Evolutionary conservation across 352 stramenopile genomes (phyloP), one percentile per base, ranked within the genome.

Genomic region (Phytophthora pinifolia): DNA sequence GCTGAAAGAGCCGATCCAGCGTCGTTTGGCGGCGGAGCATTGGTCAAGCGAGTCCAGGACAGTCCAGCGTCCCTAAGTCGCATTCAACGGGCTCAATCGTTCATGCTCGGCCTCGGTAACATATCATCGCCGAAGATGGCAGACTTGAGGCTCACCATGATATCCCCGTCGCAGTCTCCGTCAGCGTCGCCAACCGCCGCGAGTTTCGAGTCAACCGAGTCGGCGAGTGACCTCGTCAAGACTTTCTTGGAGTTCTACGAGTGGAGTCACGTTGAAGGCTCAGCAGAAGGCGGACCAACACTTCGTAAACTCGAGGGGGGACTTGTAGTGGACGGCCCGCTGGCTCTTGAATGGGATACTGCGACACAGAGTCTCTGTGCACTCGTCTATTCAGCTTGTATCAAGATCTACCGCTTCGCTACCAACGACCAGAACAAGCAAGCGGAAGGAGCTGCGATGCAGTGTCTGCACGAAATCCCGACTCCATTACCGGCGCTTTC

Each of bases 161-260:
- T 60, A 3, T 67, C 62, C 12, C 58, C 62, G 4, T 54, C 35
- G 6, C 60, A 56, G 9, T 64, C 52, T n/a, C 57, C 67, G 20
- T 32, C 50, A 14, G 45, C 34, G 1, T 63, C 61, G 0, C 42
- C 53, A 15, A 56, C 54, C 2, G 53, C 65, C 10, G 20, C 44
- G 15, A 43, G 10, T 8, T 18, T 59, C 17, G 62, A 64, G 43
- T 39, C 58, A 17, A 22, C 47, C 6, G 62, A 69, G 29, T 25
- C 46, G 2, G 43, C 67, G 1, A 74, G 65, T 34, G 76, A 86
- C 25, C 25, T 89, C 8, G 82, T 73, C 32, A 84, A 73, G 33
- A 79, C 76, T 0, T 81, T 67, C 20, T 51, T 92, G 18, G 82
- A 92, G 32, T 92, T 92, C 31, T 92, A 89, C 38, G 74, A 87